Percentiles rank a stretch among this genome's conserved stretches.
Evolutionary conservation across 371 early-diverging fungal genomes (phyloP).

Genomic region (Lichtheimia ornata): DNA sequence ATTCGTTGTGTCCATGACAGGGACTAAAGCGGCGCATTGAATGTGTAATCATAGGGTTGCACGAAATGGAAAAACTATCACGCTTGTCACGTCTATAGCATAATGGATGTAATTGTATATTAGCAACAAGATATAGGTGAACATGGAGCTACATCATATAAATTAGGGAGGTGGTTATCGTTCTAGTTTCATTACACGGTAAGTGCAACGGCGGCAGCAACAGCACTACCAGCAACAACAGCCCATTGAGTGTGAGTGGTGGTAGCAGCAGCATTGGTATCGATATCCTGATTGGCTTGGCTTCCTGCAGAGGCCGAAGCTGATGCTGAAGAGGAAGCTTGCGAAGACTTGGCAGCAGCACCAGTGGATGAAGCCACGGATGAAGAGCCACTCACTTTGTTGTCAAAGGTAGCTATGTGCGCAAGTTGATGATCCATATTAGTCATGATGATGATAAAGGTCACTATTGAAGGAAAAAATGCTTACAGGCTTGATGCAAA

Average conservation of each 20-base stretch:
- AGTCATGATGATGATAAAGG: no score
- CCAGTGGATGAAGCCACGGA: slow-evolving; percentile 10
- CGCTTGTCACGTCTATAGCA: no score
- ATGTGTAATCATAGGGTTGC: no score
- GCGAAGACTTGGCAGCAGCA: slow-evolving; percentile 15
- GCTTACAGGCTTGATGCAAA: slow-evolving; percentile 34
- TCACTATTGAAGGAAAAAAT: no score
- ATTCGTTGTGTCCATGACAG: no score
- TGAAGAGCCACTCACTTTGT: not conserved
- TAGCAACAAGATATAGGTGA: no score
- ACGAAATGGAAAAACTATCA: no score
- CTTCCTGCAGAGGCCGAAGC: slow-evolving; percentile 15
- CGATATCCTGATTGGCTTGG: slow-evolving; percentile 18
- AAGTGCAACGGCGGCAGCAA: slow-evolving; percentile 42
- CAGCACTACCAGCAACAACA: slow-evolving; percentile 34
- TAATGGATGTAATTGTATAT: no score
- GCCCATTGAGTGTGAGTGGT: slow-evolving; percentile 12
- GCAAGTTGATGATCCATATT: not conserved
- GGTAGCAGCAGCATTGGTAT: slow-evolving; percentile 18
- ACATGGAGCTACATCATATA: no score
- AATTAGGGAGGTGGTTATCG: no score
- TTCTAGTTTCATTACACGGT: slow-evolving; percentile 19
- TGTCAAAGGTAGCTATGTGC: not conserved
- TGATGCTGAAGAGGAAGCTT: slow-evolving; percentile 17
- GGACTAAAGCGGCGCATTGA: no score